Conservation (phyloP, 1,139 yeast genomes). For the Hansenula sp. region DNA sequence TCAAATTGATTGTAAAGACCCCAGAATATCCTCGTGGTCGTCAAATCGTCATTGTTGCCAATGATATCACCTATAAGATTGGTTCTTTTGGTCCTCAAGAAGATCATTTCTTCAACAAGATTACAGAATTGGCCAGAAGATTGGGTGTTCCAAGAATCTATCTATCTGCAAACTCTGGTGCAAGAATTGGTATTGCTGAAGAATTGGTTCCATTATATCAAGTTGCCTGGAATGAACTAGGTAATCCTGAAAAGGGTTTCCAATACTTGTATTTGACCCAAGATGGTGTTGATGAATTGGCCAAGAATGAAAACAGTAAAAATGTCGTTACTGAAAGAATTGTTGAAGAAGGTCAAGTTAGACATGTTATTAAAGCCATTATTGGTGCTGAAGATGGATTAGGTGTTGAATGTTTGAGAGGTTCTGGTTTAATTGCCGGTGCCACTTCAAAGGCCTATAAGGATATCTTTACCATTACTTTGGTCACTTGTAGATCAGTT, state of each 20-base stretch:
- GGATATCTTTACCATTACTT: slow-evolving; percentile 92
- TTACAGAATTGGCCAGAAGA: slow-evolving; percentile 86
- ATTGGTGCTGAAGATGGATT: slow-evolving; percentile 95
- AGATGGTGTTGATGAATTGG: slow-evolving; percentile 60
- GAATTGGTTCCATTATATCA: slow-evolving; percentile 86
- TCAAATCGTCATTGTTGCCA: slow-evolving; percentile 86
- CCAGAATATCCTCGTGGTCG: slow-evolving; percentile 98
- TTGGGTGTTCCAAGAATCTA: slow-evolving; percentile 93
- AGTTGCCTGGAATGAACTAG: slow-evolving; percentile 87
- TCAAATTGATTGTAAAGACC: slow-evolving; percentile 85
- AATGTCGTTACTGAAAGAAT: slow-evolving; percentile 73
- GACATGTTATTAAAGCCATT: slow-evolving; percentile 77
- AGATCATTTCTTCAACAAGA: slow-evolving; percentile 85
- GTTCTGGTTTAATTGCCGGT: slow-evolving; percentile 98
- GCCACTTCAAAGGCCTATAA: slow-evolving; percentile 96
- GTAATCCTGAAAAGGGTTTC: slow-evolving; percentile 81
- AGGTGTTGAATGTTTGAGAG: slow-evolving; percentile 97
- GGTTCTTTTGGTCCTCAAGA: slow-evolving; percentile 99
- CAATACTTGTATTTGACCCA: slow-evolving; percentile 77
- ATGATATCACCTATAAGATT: slow-evolving; percentile 94
- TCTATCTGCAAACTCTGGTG: slow-evolving; percentile 97
- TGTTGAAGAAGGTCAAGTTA: slow-evolving; percentile 81
- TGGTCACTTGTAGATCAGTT: slow-evolving; percentile 97
- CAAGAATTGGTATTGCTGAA: slow-evolving; percentile 97
- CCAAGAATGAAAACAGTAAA: slow-evolving; percentile 54